Evolutionary conservation across 1,284 basidiomycete genomes (phyloP).

Genomic region (Agaricales sp.): DNA sequence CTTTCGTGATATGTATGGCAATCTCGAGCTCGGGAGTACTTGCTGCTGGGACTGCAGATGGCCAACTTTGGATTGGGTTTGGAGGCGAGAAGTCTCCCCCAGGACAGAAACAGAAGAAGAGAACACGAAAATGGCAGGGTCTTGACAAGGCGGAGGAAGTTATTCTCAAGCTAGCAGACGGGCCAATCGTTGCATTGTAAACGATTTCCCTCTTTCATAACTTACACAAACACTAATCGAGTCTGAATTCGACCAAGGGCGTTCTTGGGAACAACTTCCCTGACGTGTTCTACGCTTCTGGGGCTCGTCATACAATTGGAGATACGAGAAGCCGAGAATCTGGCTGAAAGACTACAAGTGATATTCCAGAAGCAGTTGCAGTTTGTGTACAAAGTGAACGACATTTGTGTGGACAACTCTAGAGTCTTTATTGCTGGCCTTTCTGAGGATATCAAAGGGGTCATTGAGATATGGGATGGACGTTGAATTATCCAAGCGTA

Average conservation of each 20-base stretch:
- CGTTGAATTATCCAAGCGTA: constrained; percentile 5
- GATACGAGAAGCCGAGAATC: constrained; percentile 25
- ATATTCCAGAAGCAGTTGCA: constrained; percentile 33
- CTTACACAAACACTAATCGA: constrained; percentile 5
- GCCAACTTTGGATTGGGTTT: constrained; percentile 55
- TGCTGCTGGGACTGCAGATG: constrained; percentile 67
- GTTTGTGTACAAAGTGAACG: constrained; percentile 50
- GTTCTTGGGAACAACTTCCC: constrained; percentile 32
- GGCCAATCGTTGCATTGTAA: constrained; percentile 60
- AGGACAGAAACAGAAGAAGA: constrained; percentile 28
- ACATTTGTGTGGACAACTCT: constrained; percentile 32
- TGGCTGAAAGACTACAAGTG: constrained; percentile 22
- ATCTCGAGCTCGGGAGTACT: constrained; percentile 47
- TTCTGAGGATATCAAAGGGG: constrained; percentile 40
- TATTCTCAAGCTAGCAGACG: constrained; percentile 46
- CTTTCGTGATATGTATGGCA: constrained; percentile 55
- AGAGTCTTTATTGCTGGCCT: constrained; percentile 52
- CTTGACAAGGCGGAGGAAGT: constrained; percentile 37
- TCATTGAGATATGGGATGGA: constrained; percentile 45
- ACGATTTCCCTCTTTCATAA: constrained; percentile 14
- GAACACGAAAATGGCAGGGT: constrained; percentile 63
- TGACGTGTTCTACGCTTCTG: constrained; percentile 49
- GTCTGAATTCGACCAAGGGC: constrained; percentile 24
- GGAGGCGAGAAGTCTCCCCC: constrained; percentile 45
- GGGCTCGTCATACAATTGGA: constrained; percentile 42